Evolutionary conservation across 371 early-diverging fungal species (phyloP), one percentile per base, ranked within the genome.

Genomic region (Saksenaea oblongispora): DNA sequence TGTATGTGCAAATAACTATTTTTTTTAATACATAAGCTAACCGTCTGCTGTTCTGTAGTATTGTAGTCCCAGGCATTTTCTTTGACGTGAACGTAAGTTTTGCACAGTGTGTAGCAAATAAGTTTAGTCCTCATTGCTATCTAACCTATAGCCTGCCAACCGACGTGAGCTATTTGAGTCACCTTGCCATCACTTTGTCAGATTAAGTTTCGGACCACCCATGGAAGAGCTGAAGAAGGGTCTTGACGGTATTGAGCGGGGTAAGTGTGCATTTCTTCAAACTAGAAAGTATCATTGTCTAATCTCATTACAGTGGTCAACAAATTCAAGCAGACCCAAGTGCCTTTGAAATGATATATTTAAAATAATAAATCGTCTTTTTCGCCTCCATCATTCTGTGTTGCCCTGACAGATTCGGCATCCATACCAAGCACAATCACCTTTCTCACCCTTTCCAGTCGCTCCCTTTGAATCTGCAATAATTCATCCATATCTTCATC

Each of bases 121-220:
- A 8, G 34, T 44, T 37, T 11, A 28, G n/a, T 41, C 18, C 7
- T 37, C n/a, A 36, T 35, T 28, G 28, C 27, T 4, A 34, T 41
- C 55, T 27, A 22, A n/a, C 24, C 27, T 53, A 5, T 44, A 75
- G 71, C 83, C 83, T 54, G 76, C 79, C 10, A 61, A 72, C 14
- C 75, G 83, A 27, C 76, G 83, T 64, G 83, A 83, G 53, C 64
- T 83, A 7, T 78, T 80, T 44, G 74, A 79, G 27, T 75, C 75
- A 17, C 83, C 83, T 18, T 83, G 78, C 53, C 80, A 83, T 55
- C 79, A 80, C 47, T 80, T 79, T 67, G 79, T 83, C 18, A 66
- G 83, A 41, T 64, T 83, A 18, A 72, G 72, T 24, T 83, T 80
- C 56, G 83, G 83, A 26, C 83, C 83, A 26, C 79, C 80, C 17